phyloP scores from a whole-genome alignment of 2,329 filamentous ascomycete genomes.

The Tolypocladium pustulatum region DNA sequence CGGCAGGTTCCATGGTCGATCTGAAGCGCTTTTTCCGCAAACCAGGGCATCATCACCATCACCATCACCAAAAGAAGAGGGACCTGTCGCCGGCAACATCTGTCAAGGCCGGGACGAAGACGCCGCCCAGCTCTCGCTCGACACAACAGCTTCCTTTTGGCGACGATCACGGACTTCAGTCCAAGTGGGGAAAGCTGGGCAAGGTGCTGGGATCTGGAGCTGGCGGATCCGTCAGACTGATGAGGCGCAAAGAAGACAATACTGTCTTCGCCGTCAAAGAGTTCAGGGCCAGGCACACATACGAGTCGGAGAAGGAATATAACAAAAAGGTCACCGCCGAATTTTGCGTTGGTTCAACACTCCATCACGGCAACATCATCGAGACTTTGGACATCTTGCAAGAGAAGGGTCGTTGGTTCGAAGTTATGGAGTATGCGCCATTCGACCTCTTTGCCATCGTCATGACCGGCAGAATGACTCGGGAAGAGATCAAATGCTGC shows the following conservation, averaged over 20 bases:
- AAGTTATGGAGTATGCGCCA: constrained; percentile 98
- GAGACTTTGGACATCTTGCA: constrained; percentile 95
- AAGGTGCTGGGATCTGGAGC: constrained; percentile 89
- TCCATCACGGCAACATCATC: constrained; percentile 97
- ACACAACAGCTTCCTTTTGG: constrained; percentile 72
- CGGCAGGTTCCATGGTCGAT: constrained; percentile 79
- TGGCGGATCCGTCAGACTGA: constrained; percentile 83
- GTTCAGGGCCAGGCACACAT: constrained; percentile 82
- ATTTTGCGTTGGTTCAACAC: constrained; percentile 92
- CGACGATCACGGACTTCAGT: constrained; percentile 81
- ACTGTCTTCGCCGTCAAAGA: constrained; percentile 97
- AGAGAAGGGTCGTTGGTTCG: constrained; percentile 90
- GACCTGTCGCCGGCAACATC: constrained; percentile 52
- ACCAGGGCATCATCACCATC: constrained; percentile 45
- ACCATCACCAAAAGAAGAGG: constrained; percentile 60
- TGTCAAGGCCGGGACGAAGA: constrained; percentile 37
- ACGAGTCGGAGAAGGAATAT: constrained; percentile 91
- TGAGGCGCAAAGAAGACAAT: constrained; percentile 87
- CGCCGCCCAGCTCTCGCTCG: constrained; percentile 33
- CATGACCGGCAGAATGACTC: constrained; percentile 96
- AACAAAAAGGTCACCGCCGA: constrained; percentile 97
- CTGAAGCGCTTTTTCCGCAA: constrained; percentile 95
- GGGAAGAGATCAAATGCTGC: constrained; percentile 80
- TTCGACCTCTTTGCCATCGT: constrained; percentile 95
- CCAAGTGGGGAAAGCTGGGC: constrained; percentile 92